Evolutionary conservation across 805 yeast species (phyloP).

Genomic region (Wickerhamiella musiphila): DNA sequence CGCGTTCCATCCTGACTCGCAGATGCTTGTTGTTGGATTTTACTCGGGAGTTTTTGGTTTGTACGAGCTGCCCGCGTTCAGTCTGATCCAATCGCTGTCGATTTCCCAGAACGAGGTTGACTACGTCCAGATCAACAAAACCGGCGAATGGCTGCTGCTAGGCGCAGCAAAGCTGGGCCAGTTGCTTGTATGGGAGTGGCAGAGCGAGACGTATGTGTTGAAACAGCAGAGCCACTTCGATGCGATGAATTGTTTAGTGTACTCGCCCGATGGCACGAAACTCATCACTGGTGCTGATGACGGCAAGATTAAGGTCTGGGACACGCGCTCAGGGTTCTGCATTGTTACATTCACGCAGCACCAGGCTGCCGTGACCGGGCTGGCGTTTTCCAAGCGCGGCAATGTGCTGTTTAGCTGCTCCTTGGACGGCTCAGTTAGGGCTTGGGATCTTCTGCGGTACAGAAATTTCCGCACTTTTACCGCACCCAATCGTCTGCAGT

Average conservation of each 20-base stretch:
- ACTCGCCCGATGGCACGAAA: constrained; percentile 89
- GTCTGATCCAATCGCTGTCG: constrained; percentile 55
- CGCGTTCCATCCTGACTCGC: constrained; percentile 58
- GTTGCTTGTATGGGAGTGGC: constrained; percentile 94
- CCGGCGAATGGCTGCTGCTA: constrained; percentile 96
- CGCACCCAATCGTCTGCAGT: constrained; percentile 75
- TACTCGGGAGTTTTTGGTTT: constrained; percentile 77
- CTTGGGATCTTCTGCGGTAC: constrained; percentile 88
- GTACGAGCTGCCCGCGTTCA: constrained; percentile 44
- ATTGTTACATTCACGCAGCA: constrained; percentile 85
- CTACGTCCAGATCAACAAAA: constrained; percentile 55
- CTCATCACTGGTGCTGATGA: constrained; percentile 91
- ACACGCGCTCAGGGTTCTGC: constrained; percentile 79
- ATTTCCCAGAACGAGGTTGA: constrained; percentile 86
- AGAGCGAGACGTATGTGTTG: constrained; percentile 83
- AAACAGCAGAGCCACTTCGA: constrained; percentile 98
- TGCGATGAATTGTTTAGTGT: constrained; percentile 62
- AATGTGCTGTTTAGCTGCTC: constrained; percentile 85
- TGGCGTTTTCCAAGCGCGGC: constrained; percentile 75
- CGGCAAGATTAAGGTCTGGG: constrained; percentile 96
- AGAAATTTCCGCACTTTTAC: constrained; percentile 92
- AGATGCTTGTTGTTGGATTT: constrained; percentile 75
- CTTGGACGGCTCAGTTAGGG: constrained; percentile 89
- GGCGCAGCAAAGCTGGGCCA: constrained; percentile 90
- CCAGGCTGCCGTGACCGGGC: constrained; percentile 70